phyloP scores from a whole-genome alignment of 2,329 filamentous ascomycete species.

The Colletotrichum noveboracense region DNA sequence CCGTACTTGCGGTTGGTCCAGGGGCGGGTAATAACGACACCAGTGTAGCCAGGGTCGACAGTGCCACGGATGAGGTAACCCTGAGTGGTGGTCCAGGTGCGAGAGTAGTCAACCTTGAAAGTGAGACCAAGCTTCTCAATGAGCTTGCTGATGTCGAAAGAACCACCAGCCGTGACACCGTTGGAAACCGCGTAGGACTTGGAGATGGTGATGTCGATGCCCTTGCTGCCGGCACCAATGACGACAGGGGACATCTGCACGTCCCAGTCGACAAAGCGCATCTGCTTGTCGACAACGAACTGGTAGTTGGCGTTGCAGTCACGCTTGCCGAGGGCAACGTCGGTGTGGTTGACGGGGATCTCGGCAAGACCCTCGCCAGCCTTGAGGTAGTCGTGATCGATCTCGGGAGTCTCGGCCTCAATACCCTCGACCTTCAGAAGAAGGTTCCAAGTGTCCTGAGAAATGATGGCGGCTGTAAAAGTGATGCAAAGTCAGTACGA shows the following conservation, averaged over 20 bases:
- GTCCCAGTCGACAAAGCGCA: slow-evolving; percentile 22
- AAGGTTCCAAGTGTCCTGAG: neutral
- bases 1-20: slow-evolving; percentile 19
- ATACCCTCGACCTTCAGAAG: neutral
- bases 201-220: slow-evolving; percentile 13
- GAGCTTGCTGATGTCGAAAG: neutral
- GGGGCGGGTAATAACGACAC: slow-evolving; percentile 10
- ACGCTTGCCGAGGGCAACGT: neutral
- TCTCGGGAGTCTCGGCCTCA: neutral
- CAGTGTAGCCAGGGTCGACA: slow-evolving; percentile 5
- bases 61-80: slow-evolving; percentile 10
- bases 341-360: neutral
- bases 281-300: neutral
- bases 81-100: slow-evolving; percentile 9
- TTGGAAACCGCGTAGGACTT: slow-evolving; percentile 10
- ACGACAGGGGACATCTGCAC: slow-evolving; percentile 20
- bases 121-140: slow-evolving; percentile 3
- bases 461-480: neutral
- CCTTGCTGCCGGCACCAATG: slow-evolving; percentile 2
- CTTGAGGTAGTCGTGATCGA: neutral
- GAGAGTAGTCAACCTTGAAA: neutral
- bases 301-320: slow-evolving; percentile 3
- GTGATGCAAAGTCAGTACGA: neutral
- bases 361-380: neutral
- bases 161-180: neutral